These are phyloP conservation scores for Coniosporium tulheliwenetii DNA, from an alignment of 2,329 filamentous ascomycete genomes.

Conservation along the genomic window DNA sequence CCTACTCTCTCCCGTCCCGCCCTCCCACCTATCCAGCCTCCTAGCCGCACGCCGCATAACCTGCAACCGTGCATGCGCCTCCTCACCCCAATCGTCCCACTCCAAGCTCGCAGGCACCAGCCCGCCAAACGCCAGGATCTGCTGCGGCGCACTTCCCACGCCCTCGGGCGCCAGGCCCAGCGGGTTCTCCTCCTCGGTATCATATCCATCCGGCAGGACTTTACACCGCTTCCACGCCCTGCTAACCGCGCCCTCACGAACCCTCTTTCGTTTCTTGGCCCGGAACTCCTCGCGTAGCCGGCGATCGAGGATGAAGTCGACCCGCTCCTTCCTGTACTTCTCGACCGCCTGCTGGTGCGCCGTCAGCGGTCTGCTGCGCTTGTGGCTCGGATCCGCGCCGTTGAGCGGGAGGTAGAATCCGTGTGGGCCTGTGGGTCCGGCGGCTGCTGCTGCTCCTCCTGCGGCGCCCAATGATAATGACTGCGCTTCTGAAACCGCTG, in stretches of 20 bases:
- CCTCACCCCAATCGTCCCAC: slow-evolving; percentile 62
- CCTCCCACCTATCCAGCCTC: slow-evolving; percentile 55
- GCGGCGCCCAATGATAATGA: too few relatives aligned
- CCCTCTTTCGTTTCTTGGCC: slow-evolving; percentile 43
- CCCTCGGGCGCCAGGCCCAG: slow-evolving; percentile 8
- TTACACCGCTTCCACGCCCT: slow-evolving; percentile 51
- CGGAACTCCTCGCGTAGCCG: slow-evolving; percentile 53
- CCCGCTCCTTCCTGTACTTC: slow-evolving; percentile 59
- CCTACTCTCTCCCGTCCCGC: slow-evolving; percentile 14
- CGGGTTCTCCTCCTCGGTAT: slow-evolving; percentile 17
- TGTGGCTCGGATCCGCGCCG: slow-evolving; percentile 27
- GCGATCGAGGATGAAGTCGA: slow-evolving; percentile 70
- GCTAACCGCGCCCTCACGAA: slow-evolving; percentile 49
- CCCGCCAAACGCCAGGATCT: slow-evolving; percentile 19
- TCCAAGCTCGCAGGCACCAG: slow-evolving; percentile 47
- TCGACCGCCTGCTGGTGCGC: slow-evolving; percentile 72
- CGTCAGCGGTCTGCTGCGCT: slow-evolving; percentile 57
- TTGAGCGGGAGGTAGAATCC: slow-evolving; percentile 35
- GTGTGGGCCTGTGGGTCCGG: slow-evolving; percentile 31
- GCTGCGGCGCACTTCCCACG: background rate
- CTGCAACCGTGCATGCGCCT: slow-evolving; percentile 49
- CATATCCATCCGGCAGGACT: slow-evolving; percentile 27
- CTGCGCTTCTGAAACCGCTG: too few relatives aligned
- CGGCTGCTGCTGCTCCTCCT: background rate
- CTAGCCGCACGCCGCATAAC: slow-evolving; percentile 48